These are phyloP conservation scores for Irpex rosettiformis DNA, from an alignment of 1,284 basidiomycete species.

Conservation along the genomic window DNA sequence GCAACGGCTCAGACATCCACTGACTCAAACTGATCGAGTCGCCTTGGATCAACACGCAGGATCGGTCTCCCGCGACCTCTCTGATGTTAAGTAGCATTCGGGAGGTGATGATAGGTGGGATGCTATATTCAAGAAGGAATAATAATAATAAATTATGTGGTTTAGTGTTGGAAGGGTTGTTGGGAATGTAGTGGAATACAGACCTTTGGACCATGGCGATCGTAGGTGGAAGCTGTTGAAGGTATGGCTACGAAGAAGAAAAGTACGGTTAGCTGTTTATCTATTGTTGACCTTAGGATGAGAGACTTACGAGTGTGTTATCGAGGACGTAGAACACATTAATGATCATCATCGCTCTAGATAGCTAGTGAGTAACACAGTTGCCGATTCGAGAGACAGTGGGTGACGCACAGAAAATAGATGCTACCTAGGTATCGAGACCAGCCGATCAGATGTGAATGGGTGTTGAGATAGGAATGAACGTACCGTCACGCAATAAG, in stretches of 20 bases:
- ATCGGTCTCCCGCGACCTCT: background rate
- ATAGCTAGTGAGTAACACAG: background rate
- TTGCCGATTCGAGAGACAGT: background rate
- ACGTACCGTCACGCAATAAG: too few species aligned
- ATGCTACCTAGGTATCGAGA: too few species aligned
- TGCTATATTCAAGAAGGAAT: background rate
- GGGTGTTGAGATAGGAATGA: too few species aligned
- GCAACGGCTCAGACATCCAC: background rate
- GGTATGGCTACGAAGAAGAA: background rate
- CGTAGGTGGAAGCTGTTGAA: background rate
- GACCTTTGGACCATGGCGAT: background rate
- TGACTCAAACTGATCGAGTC: background rate
- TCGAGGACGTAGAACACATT: background rate
- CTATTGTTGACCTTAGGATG: background rate
- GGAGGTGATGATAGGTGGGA: background rate
- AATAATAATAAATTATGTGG: background rate
- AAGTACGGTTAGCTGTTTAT: too few species aligned
- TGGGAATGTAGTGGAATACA: background rate
- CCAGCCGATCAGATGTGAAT: too few species aligned
- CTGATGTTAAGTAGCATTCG: background rate
- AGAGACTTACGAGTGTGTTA: background rate
- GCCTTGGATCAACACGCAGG: background rate
- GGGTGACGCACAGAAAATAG: background rate
- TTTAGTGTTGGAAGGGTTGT: background rate
- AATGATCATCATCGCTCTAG: background rate